Evolutionary conservation across 1,139 yeast genomes (phyloP), one percentile per base, ranked within the genome.

Genomic region (Yamadazyma siamensis): DNA sequence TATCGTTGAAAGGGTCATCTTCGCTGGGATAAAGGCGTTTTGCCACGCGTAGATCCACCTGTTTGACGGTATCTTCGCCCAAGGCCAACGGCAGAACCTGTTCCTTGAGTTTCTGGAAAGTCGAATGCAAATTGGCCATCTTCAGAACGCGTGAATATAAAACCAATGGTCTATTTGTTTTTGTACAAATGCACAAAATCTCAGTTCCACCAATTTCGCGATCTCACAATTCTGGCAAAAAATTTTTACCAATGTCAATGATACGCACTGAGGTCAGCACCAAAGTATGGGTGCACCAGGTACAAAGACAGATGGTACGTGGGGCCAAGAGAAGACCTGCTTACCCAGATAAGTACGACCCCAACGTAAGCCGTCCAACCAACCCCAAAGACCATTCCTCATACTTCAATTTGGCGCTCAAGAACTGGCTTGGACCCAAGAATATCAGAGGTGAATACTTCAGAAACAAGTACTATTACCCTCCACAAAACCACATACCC

Each of bases 361-460:
- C 58, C 2, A 40, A 43, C 15, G 49, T 52, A 15, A 60, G 54
- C 4, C 52, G 48, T 8, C 45, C 46, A 27, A 42, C 46, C 14
- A 52, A 52, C 9, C 55, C 55, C 38, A 60, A 60, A 40, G 65
- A 60, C 41, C 65, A 60, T 32, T 42, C 56, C 6, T 40, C 47
- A 36, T 46, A 47, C 28, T 51, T 51, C 25, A 52, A 46, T 34
- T 36, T 49, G 39, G 47, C 47, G 38, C 48, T 74, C 59, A 67
- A 65, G 45, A 66, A 62, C 40, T 85, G 85, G 60, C 64, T 87
- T 36, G 97, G 97, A 3, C 94, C 94, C 21, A 75, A 69, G 53
- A 87, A 87, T 56, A 73, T 77, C 54, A 79, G 84, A 51, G 96
- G 96, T 18, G 89, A 87, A 46, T 85, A 86, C 59, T 67, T 69